A percentile compares a stretch with the other conserved stretches of the same genome.
phyloP scores from a whole-genome alignment of 108 stramenopile genomes.

The Aureococcus anophagefferens region DNA sequence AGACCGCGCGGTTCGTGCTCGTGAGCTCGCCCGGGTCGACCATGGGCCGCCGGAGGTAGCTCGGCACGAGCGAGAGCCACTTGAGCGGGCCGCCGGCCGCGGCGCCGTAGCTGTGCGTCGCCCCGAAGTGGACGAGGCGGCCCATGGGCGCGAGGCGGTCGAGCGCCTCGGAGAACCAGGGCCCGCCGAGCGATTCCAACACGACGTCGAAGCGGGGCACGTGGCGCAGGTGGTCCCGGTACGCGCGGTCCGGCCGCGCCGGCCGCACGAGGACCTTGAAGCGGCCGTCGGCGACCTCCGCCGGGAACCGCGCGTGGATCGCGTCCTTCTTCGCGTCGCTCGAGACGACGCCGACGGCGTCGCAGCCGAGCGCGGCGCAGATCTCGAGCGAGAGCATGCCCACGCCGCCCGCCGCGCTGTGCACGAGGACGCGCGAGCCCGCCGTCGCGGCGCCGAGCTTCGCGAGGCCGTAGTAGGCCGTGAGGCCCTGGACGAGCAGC shows the following conservation, averaged over 20 bases:
- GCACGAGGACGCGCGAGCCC: slow-evolving; percentile 9
- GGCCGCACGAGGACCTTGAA: neutral
- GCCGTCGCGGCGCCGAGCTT: slow-evolving; percentile 4
- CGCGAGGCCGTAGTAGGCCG: slow-evolving; percentile 18
- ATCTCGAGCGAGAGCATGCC: slow-evolving; percentile 9
- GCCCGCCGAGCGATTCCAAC: slow-evolving; percentile 3
- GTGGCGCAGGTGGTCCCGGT: neutral
- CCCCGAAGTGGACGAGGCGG: slow-evolving; percentile 7
- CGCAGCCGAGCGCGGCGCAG: neutral
- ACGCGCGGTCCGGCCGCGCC: neutral
- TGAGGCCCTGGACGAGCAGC: slow-evolving; percentile 34
- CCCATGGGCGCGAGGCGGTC: slow-evolving; percentile 1
- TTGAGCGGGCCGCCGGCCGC: neutral
- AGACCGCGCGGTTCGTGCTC: neutral
- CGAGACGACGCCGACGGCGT: slow-evolving; percentile 4
- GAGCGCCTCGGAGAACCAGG: slow-evolving; percentile 5
- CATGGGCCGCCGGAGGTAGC: slow-evolving; percentile 2
- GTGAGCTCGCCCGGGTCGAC: slow-evolving; percentile 8
- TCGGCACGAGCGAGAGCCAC: slow-evolving; percentile 7
- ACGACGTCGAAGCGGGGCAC: neutral
- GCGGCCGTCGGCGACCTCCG: neutral
- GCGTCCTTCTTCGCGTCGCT: neutral
- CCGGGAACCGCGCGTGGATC: slow-evolving; percentile 1
- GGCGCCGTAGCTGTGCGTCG: neutral
- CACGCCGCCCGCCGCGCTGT: slow-evolving; percentile 10